phyloP scores from a whole-genome alignment of 129 eudicot species.

The Centaurea solstitialis region DNA sequence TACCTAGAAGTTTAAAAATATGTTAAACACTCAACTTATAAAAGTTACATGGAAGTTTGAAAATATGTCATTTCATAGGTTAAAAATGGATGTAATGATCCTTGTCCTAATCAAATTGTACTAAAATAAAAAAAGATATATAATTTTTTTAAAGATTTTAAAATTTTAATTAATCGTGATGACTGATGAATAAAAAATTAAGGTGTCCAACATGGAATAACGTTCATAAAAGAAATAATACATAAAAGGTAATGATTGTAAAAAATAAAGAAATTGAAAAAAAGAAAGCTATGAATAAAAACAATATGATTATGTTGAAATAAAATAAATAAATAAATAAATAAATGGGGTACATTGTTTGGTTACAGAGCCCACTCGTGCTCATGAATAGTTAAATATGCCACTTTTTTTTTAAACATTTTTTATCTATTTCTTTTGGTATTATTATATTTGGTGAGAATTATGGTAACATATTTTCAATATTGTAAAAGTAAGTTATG shows the following conservation, averaged over 20 bases:
- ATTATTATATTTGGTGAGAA: neutral
- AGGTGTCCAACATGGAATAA: too few relatives aligned
- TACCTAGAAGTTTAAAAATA: too few relatives aligned
- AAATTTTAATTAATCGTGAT: neutral
- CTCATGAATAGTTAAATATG: slow-evolving; percentile 24
- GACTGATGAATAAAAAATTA: too few relatives aligned
- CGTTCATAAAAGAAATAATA: too few relatives aligned
- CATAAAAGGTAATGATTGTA: neutral
- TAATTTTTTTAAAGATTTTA: too few relatives aligned
- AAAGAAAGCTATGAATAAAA: neutral
- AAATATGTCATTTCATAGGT: too few relatives aligned
- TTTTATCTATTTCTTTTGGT: neutral
- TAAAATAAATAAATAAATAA: neutral
- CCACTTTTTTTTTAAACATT: neutral
- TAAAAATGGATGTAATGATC: too few relatives aligned
- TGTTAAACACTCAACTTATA: too few relatives aligned
- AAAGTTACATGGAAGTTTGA: too few relatives aligned
- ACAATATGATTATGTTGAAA: slow-evolving; percentile 5
- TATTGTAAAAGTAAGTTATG: neutral
- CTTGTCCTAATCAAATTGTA: too few relatives aligned
- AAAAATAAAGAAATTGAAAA: neutral
- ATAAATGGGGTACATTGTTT: slow-evolving; percentile 24
- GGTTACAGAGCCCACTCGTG: slow-evolving; percentile 24
- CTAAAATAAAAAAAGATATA: too few relatives aligned
- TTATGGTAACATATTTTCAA: neutral